phyloP scores from a whole-genome alignment of 2,329 filamentous ascomycete genomes.

The Fusarium camptoceras region DNA sequence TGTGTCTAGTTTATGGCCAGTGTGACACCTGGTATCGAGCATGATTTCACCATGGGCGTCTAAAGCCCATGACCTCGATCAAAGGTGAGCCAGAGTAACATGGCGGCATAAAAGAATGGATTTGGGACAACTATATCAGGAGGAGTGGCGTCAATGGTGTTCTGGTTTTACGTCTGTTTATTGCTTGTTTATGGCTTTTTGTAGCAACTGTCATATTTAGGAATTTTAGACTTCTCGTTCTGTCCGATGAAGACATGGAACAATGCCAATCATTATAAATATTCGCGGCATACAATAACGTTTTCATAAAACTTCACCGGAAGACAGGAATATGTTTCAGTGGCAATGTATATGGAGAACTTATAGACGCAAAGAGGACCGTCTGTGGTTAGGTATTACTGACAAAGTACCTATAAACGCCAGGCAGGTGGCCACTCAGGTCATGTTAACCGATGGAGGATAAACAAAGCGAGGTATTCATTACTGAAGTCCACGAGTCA shows the following conservation, averaged over 20 bases:
- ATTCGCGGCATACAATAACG: neutral
- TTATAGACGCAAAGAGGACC: neutral
- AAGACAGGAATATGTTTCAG: neutral
- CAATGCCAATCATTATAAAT: neutral
- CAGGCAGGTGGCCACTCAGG: too few species aligned
- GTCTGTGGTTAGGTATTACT: neutral
- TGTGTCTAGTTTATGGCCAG: slow-evolving; percentile 76
- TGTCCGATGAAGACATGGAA: slow-evolving; percentile 17
- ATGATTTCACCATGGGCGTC: slow-evolving; percentile 45
- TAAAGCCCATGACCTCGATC: slow-evolving; percentile 10
- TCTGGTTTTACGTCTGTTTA: slow-evolving; percentile 15
- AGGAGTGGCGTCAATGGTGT: slow-evolving; percentile 40
- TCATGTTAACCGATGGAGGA: neutral
- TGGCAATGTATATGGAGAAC: neutral
- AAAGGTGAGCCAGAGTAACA: neutral
- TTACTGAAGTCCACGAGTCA: neutral
- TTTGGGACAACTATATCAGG: slow-evolving; percentile 17
- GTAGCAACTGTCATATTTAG: neutral
- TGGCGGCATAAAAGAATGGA: slow-evolving; percentile 2
- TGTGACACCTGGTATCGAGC: slow-evolving; percentile 87
- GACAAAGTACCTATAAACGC: neutral
- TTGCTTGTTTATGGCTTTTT: neutral
- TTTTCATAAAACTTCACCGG: neutral
- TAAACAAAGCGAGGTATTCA: neutral
- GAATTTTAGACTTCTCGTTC: slow-evolving; percentile 28